phyloP scores from a whole-genome alignment of 441 rosid species.

The Gossypium gossypioides region DNA sequence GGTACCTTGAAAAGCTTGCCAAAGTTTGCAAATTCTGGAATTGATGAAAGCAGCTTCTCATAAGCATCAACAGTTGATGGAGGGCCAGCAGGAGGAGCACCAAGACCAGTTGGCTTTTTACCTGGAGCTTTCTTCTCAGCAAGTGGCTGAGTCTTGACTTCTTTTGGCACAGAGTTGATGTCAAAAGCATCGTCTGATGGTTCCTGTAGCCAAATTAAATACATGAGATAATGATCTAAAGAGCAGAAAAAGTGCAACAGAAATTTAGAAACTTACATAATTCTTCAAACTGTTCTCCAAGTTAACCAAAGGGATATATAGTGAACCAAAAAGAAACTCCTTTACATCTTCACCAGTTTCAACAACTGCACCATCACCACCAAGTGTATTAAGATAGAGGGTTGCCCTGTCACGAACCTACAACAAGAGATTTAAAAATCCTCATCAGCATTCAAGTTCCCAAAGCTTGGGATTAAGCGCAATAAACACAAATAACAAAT shows the following conservation, averaged over 20 bases:
- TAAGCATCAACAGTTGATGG: conserved; percentile 64
- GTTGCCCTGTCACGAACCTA: conserved; percentile 99
- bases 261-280: conserved; percentile 46
- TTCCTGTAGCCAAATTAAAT: conserved; percentile 40
- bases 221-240: conserved; percentile 18
- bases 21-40: conserved; percentile 64
- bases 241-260: conserved; percentile 9
- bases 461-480: not conserved
- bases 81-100: conserved; percentile 54
- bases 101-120: conserved; percentile 78
- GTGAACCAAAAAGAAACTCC: conserved; percentile 67
- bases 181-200: conserved; percentile 78
- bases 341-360: conserved; percentile 60
- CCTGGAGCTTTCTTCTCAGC: conserved; percentile 89
- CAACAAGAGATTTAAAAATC: conserved; percentile 8
- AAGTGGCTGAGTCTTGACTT: conserved; percentile 76
- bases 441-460: not conserved
- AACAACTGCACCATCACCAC: conserved; percentile 52
- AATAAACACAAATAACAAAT: conserved; percentile 1
- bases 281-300: conserved; percentile 81
- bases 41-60: conserved; percentile 69
- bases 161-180: conserved; percentile 70
- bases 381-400: conserved; percentile 73
- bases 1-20: conserved; percentile 88
- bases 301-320: conserved; percentile 75